Conservation (phyloP, 106 monocot species). For the Agapanthus africanus region DNA sequence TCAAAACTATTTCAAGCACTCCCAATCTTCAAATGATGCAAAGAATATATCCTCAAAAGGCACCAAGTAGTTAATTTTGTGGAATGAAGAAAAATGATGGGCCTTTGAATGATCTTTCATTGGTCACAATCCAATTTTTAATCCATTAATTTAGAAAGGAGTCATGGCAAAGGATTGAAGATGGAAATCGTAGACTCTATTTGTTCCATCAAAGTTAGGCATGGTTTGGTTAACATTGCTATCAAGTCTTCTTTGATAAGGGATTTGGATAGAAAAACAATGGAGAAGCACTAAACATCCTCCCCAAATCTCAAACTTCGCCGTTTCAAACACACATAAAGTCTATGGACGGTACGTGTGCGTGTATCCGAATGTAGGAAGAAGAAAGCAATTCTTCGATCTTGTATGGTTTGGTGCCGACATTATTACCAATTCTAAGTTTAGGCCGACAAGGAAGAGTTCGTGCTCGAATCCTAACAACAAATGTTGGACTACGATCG, state of each 20-base stretch:
- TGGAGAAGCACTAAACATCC: neutral
- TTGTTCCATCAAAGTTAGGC: neutral
- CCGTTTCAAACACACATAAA: too few species aligned
- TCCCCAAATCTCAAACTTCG: neutral
- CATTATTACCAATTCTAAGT: too few species aligned
- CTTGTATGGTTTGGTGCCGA: too few species aligned
- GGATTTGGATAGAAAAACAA: neutral
- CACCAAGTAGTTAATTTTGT: neutral
- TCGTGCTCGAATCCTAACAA: too few species aligned
- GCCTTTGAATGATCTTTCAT: neutral
- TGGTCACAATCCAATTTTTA: neutral
- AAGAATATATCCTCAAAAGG: neutral
- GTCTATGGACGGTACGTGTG: too few species aligned
- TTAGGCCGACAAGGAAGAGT: too few species aligned
- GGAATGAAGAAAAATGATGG: neutral
- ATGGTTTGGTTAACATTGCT: neutral
- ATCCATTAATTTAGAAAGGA: neutral
- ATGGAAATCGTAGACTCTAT: neutral
- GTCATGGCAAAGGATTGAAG: neutral
- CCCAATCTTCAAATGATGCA: too few species aligned
- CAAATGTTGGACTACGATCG: too few species aligned
- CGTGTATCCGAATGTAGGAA: too few species aligned
- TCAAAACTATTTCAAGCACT: neutral
- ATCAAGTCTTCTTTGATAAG: neutral
- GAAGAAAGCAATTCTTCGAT: too few species aligned